Percentiles rank a stretch among this genome's conserved stretches.
Conservation (phyloP, 768 basidiomycete genomes). For the Amanita jacksonii region DNA sequence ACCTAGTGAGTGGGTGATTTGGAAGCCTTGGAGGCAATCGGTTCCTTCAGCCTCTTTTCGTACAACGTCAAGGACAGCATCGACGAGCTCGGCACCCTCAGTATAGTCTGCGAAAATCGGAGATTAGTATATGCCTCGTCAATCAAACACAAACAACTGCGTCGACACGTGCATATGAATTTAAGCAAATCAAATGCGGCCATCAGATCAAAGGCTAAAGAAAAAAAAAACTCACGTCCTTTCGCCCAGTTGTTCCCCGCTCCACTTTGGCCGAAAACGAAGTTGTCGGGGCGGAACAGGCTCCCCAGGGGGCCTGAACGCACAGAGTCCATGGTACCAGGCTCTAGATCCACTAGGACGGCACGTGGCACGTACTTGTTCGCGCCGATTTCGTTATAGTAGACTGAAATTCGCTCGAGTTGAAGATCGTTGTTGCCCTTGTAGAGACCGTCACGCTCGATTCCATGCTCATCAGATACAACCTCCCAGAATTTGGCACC, state of each 20-base stretch:
- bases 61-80: slow-evolving; percentile 95
- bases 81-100: slow-evolving; percentile 97
- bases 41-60: slow-evolving; percentile 98
- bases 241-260: slow-evolving; percentile 99
- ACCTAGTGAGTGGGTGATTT: slow-evolving; percentile 97
- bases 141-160: slow-evolving; percentile 8
- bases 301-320: slow-evolving; percentile 83
- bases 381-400: slow-evolving; percentile 93
- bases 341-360: slow-evolving; percentile 95
- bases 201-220: slow-evolving; percentile 9
- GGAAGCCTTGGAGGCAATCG: slow-evolving; percentile 98
- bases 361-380: slow-evolving; percentile 99
- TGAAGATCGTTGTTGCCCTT: slow-evolving; percentile 91
- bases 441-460: slow-evolving; percentile 88
- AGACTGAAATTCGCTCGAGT: slow-evolving; percentile 94
- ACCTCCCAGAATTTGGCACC: slow-evolving; percentile 98
- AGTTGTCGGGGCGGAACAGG: slow-evolving; percentile 97
- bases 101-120: slow-evolving; percentile 56
- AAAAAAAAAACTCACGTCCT: slow-evolving; percentile 65
- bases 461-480: slow-evolving; percentile 97
- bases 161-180: slow-evolving; percentile 9
- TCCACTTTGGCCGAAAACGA: slow-evolving; percentile 96
- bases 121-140: slow-evolving; percentile 5
- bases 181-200: slow-evolving; percentile 12
- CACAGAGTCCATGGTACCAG: slow-evolving; percentile 92